A percentile compares a stretch with the other conserved stretches of the same genome.
Conservation (phyloP, 1,284 basidiomycete species). For the Puccinia triticina region DNA sequence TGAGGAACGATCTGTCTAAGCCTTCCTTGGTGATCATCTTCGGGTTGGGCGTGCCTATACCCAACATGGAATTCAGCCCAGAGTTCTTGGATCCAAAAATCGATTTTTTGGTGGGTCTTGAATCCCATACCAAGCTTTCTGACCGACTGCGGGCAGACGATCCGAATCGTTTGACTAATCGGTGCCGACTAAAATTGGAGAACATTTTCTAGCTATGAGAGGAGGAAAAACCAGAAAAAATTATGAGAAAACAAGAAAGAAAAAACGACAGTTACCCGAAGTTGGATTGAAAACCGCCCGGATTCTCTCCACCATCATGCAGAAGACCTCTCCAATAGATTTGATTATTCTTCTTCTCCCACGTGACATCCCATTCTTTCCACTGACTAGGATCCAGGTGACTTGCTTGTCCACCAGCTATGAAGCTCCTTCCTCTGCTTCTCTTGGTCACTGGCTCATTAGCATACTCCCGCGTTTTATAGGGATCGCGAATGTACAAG, state of each 20-base stretch:
- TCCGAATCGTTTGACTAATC: slow-evolving; percentile 33
- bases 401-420: slow-evolving; percentile 30
- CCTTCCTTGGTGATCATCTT: background rate
- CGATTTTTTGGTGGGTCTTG: background rate
- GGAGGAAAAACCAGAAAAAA: background rate
- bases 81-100: background rate
- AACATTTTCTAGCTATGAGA: background rate
- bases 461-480: slow-evolving; percentile 33
- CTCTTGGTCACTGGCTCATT: slow-evolving; percentile 36
- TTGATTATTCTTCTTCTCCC: slow-evolving; percentile 21
- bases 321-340: slow-evolving; percentile 36
- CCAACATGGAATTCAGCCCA: background rate
- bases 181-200: slow-evolving; percentile 21
- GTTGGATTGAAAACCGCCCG: slow-evolving; percentile 21
- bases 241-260: background rate
- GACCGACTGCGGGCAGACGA: background rate
- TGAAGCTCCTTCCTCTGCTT: slow-evolving; percentile 1
- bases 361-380: slow-evolving; percentile 37
- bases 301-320: slow-evolving; percentile 25
- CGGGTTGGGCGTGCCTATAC: background rate
- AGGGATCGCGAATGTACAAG: slow-evolving; percentile 42
- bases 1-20: slow-evolving; percentile 1
- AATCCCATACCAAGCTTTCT: slow-evolving; percentile 18
- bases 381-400: slow-evolving; percentile 25
- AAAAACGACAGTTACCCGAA: slow-evolving; percentile 20